These are phyloP conservation scores for Septoria petroselini DNA, from an alignment of 2,329 filamentous ascomycete species.

Conservation along the genomic window DNA sequence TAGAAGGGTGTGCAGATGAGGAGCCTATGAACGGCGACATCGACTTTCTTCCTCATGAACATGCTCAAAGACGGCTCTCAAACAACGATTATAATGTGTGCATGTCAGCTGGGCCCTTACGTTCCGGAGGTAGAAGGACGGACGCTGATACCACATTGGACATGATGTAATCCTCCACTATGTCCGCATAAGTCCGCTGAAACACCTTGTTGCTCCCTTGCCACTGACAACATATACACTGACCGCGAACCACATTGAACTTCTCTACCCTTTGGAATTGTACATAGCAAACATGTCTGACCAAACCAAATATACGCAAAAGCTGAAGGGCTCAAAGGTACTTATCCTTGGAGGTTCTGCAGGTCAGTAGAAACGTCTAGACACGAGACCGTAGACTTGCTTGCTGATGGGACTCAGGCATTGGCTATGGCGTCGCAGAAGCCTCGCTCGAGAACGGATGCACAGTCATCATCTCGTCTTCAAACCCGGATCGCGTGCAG, in stretches of 20 bases:
- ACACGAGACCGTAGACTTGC: background rate
- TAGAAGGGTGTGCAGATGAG: too few species aligned
- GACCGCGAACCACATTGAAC: background rate
- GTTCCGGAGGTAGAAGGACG: too few species aligned
- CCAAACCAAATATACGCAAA: conserved; percentile 48
- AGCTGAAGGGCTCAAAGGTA: conserved; percentile 48
- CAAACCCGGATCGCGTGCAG: conserved; percentile 50
- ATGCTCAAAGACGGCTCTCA: too few species aligned
- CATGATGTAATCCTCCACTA: too few species aligned
- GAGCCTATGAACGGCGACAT: too few species aligned
- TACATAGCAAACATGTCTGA: conserved; percentile 37
- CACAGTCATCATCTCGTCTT: conserved; percentile 59
- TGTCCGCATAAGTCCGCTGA: too few species aligned
- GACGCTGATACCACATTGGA: too few species aligned
- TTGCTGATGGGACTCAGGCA: conserved; percentile 46
- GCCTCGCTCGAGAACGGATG: conserved; percentile 55
- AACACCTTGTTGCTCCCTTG: too few species aligned
- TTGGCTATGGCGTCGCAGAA: conserved; percentile 61
- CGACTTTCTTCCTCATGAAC: too few species aligned
- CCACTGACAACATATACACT: background rate
- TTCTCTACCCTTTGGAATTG: background rate
- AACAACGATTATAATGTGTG: too few species aligned
- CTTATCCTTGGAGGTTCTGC: conserved; percentile 61
- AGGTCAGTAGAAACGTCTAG: conserved; percentile 24
- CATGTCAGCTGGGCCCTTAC: too few species aligned